Evolutionary conservation across 306 rosid species (phyloP).

Genomic region (Styphnolobium japonicum): DNA sequence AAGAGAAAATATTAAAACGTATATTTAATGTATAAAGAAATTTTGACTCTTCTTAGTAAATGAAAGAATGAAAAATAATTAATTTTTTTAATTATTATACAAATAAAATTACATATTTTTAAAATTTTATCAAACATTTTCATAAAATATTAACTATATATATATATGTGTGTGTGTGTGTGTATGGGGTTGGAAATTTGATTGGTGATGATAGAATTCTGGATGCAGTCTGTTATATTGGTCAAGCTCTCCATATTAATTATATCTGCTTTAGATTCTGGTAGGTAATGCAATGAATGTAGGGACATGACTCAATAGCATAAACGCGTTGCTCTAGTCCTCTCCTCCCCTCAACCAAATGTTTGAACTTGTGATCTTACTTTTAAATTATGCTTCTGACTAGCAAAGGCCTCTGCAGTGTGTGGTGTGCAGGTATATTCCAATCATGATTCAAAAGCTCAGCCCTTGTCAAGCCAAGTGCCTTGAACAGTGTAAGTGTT

Average conservation of each 20-base stretch:
- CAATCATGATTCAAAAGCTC: background rate
- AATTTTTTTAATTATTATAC: too few relatives aligned
- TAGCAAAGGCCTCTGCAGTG: background rate
- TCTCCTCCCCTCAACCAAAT: background rate
- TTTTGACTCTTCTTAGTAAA: too few relatives aligned
- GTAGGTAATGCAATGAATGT: background rate
- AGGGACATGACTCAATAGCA: background rate
- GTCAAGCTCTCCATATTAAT: background rate
- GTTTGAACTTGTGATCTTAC: background rate
- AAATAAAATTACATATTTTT: too few relatives aligned
- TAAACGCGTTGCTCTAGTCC: background rate
- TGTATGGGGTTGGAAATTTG: background rate
- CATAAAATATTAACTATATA: too few relatives aligned
- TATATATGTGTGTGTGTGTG: too few relatives aligned
- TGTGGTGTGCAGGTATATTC: background rate
- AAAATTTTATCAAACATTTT: too few relatives aligned
- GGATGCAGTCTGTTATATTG: background rate
- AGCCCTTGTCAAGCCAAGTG: background rate
- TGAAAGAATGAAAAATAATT: too few relatives aligned
- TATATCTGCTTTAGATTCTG: background rate
- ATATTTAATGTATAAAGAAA: too few relatives aligned
- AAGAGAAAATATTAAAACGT: too few relatives aligned
- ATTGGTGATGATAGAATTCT: background rate
- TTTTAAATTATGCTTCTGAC: background rate
- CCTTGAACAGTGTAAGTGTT: background rate